A percentile compares a stretch with the other conserved stretches of the same genome.
phyloP scores from a whole-genome alignment of 2,329 filamentous ascomycete species.

The Daldinia eschscholtzii region DNA sequence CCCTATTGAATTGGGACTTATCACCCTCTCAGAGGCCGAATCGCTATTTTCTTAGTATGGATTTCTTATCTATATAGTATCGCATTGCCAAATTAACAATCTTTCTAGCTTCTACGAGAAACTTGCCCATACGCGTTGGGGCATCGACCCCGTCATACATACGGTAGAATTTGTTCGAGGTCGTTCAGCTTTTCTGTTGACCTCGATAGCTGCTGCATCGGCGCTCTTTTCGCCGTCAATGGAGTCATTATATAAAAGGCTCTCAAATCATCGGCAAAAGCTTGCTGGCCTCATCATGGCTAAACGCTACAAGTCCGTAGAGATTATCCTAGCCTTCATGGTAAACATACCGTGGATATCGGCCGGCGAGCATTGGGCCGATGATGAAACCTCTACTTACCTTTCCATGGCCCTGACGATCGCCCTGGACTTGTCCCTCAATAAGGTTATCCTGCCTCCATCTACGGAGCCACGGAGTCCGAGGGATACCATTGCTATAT shows the following conservation, averaged over 20 bases:
- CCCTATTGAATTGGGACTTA: conserved; percentile 76
- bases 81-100: conserved; percentile 19
- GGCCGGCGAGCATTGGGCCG: conserved; percentile 74
- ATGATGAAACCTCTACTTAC: conserved; percentile 79
- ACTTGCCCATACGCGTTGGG: conserved; percentile 80
- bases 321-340: conserved; percentile 81
- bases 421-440: conserved; percentile 75
- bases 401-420: conserved; percentile 77
- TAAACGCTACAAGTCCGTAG: conserved; percentile 74
- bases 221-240: conserved; percentile 75
- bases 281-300: conserved; percentile 73
- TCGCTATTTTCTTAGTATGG: conserved; percentile 72
- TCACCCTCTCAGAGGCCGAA: conserved; percentile 73
- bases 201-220: conserved; percentile 76
- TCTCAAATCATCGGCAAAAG: conserved; percentile 73
- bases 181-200: conserved; percentile 78
- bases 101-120: conserved; percentile 73
- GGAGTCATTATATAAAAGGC: conserved; percentile 72
- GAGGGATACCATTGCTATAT: conserved; percentile 66
- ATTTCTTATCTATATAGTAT: background rate
- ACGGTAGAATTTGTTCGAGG: conserved; percentile 74
- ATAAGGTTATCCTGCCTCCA: conserved; percentile 75
- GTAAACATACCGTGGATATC: conserved; percentile 83
- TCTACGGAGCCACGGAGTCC: conserved; percentile 60
- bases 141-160: conserved; percentile 76